Conservation (phyloP, 805 yeast species). For the Saturnispora silvae region DNA sequence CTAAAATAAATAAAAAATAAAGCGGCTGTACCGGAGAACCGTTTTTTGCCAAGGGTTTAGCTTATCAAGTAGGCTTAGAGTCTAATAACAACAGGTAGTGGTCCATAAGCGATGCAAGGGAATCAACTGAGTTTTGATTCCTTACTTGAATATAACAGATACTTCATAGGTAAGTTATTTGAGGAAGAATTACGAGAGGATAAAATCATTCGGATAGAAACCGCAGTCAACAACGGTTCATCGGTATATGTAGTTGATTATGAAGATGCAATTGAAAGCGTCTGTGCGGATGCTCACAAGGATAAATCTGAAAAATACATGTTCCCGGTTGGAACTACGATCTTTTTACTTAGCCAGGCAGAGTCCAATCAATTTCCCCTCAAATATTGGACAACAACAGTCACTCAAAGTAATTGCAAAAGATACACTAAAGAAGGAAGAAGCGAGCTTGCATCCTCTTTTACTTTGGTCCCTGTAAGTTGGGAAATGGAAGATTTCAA, state of each 20-base stretch:
- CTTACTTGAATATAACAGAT: neutral
- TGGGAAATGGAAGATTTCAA: too few species aligned
- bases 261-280: neutral
- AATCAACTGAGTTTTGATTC: neutral
- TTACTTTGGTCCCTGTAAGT: too few species aligned
- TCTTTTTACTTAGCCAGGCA: neutral
- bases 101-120: too few species aligned
- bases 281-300: neutral
- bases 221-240: too few species aligned
- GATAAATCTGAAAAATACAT: too few species aligned
- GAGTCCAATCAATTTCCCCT: neutral
- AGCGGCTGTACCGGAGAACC: too few species aligned
- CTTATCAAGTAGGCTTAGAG: too few species aligned
- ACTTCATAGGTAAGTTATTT: neutral
- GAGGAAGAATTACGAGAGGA: neutral
- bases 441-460: too few species aligned
- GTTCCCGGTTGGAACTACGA: neutral
- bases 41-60: too few species aligned
- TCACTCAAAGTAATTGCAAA: neutral
- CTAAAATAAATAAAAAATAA: too few species aligned
- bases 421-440: neutral
- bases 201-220: too few species aligned
- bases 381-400: neutral
- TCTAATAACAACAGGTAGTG: too few species aligned
- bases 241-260: neutral